Evolutionary conservation across 305 asterid species (phyloP).

Genomic region (Fraxinus latifolia): DNA sequence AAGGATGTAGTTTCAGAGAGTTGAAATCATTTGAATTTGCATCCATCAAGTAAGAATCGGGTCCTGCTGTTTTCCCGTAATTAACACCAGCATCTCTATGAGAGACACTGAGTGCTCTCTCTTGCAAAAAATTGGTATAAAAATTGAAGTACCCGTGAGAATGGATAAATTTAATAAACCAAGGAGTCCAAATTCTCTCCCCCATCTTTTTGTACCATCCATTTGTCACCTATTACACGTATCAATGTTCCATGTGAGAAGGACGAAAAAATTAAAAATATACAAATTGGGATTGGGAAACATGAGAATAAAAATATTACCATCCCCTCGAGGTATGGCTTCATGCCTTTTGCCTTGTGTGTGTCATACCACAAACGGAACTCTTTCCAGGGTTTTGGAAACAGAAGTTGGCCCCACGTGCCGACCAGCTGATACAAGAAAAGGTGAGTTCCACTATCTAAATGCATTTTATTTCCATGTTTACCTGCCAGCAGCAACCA

Average conservation of each 20-base stretch:
- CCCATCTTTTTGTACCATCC: slow-evolving; percentile 94
- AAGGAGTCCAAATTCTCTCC: slow-evolving; percentile 93
- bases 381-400: slow-evolving; percentile 92
- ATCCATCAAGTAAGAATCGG: slow-evolving; percentile 68
- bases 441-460: slow-evolving; percentile 49
- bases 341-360: slow-evolving; percentile 66
- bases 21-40: slow-evolving; percentile 39
- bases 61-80: slow-evolving; percentile 77
- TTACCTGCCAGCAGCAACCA: slow-evolving; percentile 50
- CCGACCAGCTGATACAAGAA: slow-evolving; percentile 90
- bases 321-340: slow-evolving; percentile 87
- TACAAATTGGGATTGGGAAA: slow-evolving; percentile 9
- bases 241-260: slow-evolving; percentile 1
- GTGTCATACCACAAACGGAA: slow-evolving; percentile 78
- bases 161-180: slow-evolving; percentile 87
- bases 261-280: background rate
- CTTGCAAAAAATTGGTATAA: slow-evolving; percentile 64
- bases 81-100: slow-evolving; percentile 90
- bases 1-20: slow-evolving; percentile 50
- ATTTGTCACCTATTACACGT: slow-evolving; percentile 57
- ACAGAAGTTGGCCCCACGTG: slow-evolving; percentile 95
- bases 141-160: slow-evolving; percentile 71
- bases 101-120: slow-evolving; percentile 70
- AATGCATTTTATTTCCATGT: slow-evolving; percentile 74
- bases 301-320: slow-evolving; percentile 29